Percentiles rank a stretch among this genome's conserved stretches.
Conservation (phyloP, 2,329 filamentous ascomycete genomes). For the Colletotrichum sp. region DNA sequence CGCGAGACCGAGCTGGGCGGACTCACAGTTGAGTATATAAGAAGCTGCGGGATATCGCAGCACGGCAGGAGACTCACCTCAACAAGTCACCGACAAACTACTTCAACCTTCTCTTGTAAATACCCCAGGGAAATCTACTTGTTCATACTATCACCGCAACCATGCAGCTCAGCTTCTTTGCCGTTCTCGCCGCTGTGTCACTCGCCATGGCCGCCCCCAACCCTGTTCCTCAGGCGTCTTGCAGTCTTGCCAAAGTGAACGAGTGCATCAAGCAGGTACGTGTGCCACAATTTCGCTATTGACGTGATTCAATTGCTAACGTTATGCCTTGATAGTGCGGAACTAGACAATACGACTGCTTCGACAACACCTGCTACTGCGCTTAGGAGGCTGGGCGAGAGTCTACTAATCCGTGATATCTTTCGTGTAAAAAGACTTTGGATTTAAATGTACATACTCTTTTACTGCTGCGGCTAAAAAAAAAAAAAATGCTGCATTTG, state of each 20-base stretch:
- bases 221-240: not conserved
- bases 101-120: not conserved
- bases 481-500: not conserved
- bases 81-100: not conserved
- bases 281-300: no score
- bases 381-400: not conserved
- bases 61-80: rapidly evolving
- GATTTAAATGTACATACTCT: not conserved
- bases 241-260: not conserved
- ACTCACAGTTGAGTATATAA: not conserved
- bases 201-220: not conserved
- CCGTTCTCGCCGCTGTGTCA: not conserved
- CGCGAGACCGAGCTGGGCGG: not conserved
- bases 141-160: not conserved
- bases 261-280: not conserved
- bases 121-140: no score
- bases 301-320: not conserved
- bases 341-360: not conserved
- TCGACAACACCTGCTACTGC: not conserved
- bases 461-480: not conserved
- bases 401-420: not conserved
- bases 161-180: not conserved
- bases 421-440: not conserved
- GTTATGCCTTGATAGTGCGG: not conserved
- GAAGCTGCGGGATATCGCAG: not conserved